Evolutionary conservation across 2,329 filamentous ascomycete species (phyloP), one percentile per base, ranked within the genome.

Genomic region (Alternaria sp.): DNA sequence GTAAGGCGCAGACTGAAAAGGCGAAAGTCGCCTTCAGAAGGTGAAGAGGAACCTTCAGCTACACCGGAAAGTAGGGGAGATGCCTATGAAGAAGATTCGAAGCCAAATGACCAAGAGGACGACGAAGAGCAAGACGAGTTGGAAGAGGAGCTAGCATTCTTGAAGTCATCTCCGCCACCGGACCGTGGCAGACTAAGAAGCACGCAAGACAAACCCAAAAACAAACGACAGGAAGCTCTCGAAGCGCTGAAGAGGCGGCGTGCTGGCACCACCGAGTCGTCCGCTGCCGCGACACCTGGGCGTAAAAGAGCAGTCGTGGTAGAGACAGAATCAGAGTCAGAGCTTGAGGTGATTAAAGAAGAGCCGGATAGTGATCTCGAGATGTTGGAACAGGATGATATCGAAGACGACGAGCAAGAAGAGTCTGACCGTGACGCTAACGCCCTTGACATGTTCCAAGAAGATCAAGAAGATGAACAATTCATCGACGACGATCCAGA

Each of bases 401-500:
- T 40, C 29, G 70, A 73, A 4, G 71, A 73, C 1, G 65, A 72
- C 5, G 56, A 58, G 3, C 65, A 66, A 24, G 65, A 66, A 26
- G 65, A 68, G 33, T 58, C 58, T 24, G 68, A 68, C 14, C 65
- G 70, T n/a, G 62, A 64, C 10, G 56, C 65, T 23, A 74, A 72
- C 54, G 74, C 74, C 53, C 73, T 72, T 62, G 74, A 79, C 29
- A 79, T 82, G 69, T 81, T 86, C 67, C 78, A 82, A 37, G 78
- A 83, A n/a, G 82, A 85, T 50, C 78, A 82, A 8, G 84, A 88
- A 26, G 85, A 87, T 29, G 84, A 86, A 3, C 85, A 86, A 59
- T 92, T 92, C 61, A 83, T 93, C 21, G 73, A 74, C 49, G 79
- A 89, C 44, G 86, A 89, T 24, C 87, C 87, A 14, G 82, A 86